Percentiles rank a stretch among this genome's conserved stretches.
phyloP scores from a whole-genome alignment of 2,329 filamentous ascomycete genomes.

The Paracorniculantispora psalliotae region DNA sequence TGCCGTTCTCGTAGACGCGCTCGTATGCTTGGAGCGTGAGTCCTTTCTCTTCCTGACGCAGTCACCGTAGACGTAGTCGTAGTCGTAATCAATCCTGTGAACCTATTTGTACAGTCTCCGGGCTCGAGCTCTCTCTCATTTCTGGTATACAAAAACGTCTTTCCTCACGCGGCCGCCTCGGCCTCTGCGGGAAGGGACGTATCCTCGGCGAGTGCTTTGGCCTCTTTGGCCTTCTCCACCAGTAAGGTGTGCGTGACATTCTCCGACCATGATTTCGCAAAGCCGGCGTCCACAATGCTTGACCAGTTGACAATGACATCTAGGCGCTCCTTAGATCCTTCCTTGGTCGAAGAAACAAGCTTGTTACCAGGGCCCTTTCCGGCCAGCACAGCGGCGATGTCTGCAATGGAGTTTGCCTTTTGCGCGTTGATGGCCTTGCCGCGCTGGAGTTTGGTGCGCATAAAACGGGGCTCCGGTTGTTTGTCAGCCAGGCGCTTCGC shows the following conservation, averaged over 20 bases:
- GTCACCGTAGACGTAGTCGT: background rate
- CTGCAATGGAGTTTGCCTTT: slow-evolving; percentile 57
- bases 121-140: background rate
- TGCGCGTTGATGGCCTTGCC: slow-evolving; percentile 54
- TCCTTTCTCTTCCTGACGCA: background rate
- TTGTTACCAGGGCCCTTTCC: slow-evolving; percentile 49
- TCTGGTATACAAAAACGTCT: background rate
- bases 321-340: slow-evolving; percentile 26
- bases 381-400: slow-evolving; percentile 55
- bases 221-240: slow-evolving; percentile 20
- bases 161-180: background rate
- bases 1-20: slow-evolving; percentile 1
- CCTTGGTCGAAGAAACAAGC: slow-evolving; percentile 26
- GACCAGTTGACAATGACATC: slow-evolving; percentile 48
- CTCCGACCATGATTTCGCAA: slow-evolving; percentile 43
- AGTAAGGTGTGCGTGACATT: slow-evolving; percentile 48
- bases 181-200: slow-evolving; percentile 7
- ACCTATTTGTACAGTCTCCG: background rate
- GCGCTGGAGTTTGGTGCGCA: slow-evolving; percentile 38
- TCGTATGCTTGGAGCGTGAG: background rate
- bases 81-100: background rate
- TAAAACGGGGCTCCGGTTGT: slow-evolving; percentile 28
- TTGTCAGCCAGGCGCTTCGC: slow-evolving; percentile 22
- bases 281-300: slow-evolving; percentile 42
- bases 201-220: slow-evolving; percentile 7